Evolutionary conservation across 2,329 filamentous ascomycete species (phyloP).

Genomic region (Pyricularia grisea): DNA sequence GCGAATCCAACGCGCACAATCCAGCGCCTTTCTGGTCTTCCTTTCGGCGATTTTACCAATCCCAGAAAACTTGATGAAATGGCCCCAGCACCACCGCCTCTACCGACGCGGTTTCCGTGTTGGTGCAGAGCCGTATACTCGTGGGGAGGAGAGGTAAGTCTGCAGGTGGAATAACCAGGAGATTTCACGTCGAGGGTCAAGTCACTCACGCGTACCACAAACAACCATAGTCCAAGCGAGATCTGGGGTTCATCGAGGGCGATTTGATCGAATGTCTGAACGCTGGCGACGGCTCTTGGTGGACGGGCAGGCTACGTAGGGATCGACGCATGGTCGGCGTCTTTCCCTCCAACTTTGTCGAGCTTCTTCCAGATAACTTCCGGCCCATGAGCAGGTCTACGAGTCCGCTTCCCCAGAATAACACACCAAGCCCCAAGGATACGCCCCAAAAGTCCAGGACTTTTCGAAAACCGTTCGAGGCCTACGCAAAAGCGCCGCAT

Average conservation of each 20-base stretch:
- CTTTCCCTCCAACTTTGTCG: constrained; percentile 96
- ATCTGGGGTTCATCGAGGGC: constrained; percentile 94
- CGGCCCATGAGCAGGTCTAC: constrained; percentile 59
- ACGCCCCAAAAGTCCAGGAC: constrained; percentile 51
- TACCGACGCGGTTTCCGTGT: constrained; percentile 77
- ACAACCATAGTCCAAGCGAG: constrained; percentile 64
- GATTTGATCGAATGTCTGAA: constrained; percentile 98
- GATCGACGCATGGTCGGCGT: constrained; percentile 86
- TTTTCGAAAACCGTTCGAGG: constrained; percentile 58
- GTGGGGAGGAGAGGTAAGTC: constrained; percentile 72
- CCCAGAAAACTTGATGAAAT: constrained; percentile 23
- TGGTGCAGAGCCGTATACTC: constrained; percentile 90
- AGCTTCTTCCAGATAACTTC: constrained; percentile 77
- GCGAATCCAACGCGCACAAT: not conserved
- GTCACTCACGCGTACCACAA: not conserved
- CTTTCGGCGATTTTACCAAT: not conserved
- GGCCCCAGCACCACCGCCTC: constrained; percentile 44
- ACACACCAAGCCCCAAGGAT: constrained; percentile 43
- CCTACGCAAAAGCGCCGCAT: constrained; percentile 57
- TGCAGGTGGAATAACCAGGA: not conserved
- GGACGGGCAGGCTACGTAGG: constrained; percentile 85
- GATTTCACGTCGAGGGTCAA: not conserved
- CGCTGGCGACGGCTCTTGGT: constrained; percentile 96
- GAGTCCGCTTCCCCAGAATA: constrained; percentile 49
- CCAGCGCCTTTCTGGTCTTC: not conserved